Conservation (phyloP, 352 stramenopile species). For the Peronosclerospora sorghi region DNA sequence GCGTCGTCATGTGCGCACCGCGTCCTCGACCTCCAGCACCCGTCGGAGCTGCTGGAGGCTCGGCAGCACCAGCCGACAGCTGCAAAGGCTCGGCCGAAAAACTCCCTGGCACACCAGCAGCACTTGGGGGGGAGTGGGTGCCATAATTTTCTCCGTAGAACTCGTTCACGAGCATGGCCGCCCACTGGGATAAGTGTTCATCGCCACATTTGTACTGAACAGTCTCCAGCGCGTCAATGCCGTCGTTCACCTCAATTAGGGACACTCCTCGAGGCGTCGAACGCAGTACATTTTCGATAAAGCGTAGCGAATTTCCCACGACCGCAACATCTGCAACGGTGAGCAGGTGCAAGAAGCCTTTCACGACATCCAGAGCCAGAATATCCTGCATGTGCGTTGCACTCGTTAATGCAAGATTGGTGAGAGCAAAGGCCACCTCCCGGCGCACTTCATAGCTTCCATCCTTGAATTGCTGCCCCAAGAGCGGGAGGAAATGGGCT, state of each 20-base stretch:
- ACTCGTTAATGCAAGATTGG: constrained; percentile 63
- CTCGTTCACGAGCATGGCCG: constrained; percentile 63
- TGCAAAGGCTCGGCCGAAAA: constrained; percentile 11
- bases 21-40: constrained; percentile 35
- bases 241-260: constrained; percentile 46
- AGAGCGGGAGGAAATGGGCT: constrained; percentile 37
- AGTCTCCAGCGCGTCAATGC: constrained; percentile 70
- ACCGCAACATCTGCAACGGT: constrained; percentile 49
- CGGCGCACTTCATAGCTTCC: constrained; percentile 57
- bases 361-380: constrained; percentile 45
- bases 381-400: constrained; percentile 34
- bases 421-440: constrained; percentile 62
- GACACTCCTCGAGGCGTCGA: constrained; percentile 40
- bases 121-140: constrained; percentile 46
- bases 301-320: constrained; percentile 64
- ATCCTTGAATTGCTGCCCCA: constrained; percentile 45
- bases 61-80: constrained; percentile 10
- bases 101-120: not conserved
- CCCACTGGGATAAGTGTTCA: constrained; percentile 49
- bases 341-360: constrained; percentile 46
- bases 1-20: constrained; percentile 10
- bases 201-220: constrained; percentile 62
- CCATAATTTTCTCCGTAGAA: constrained; percentile 81
- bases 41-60: constrained; percentile 4
- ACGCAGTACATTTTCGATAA: constrained; percentile 71